Base-by-base conservation (phyloP, 768 basidiomycete genomes). In the Suillus paluster region DNA sequence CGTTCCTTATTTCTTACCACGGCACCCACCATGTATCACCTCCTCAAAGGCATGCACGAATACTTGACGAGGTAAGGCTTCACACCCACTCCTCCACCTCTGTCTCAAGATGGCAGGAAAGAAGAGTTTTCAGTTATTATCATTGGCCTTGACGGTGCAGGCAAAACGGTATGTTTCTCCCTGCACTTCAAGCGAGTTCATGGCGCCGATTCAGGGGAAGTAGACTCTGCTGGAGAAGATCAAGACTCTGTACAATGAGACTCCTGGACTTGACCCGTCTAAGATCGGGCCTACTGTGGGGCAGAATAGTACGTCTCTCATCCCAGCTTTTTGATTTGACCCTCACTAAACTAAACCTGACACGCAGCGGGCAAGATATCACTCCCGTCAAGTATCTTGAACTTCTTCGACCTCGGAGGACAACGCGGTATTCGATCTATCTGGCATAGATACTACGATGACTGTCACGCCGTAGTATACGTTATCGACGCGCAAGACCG, bases 211-310 rank as follows among this genome's bases (percentile, higher is more conserved):
- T n/a, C n/a, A n/a, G n/a, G n/a, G n/a, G 52, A 15, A 5, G 10
- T 67, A 95, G 92, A 95, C 92, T 0, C 78, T 95, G 63, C 80
- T 97, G 46, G 96, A 98, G 80, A 91, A 89, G 74, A 95, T 98
- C 61, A 99, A 98, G 81, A 94, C 92, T 1, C 77, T 93, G 0
- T 98, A 96, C 72, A 97, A 89, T 71, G 86, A 91, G 42, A 86
- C 84, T 0, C 95, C 95, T 0, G 94, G 93, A 0, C 84, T 97
- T n/a, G 81, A 91, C 41, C 89, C 96, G 0, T 90, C 94, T 67
- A 97, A 95, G 78, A 98, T 99, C 67, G 94, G 85, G 0, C 97
- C 97, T 1, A 99, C 97, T 0, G 92, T 99, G 4, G 97, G 97
- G 0, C 97, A 99, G 77, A 99, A 99, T 75, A 97, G 97, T 97